These are phyloP conservation scores for Trichosanthes cucumerina DNA, from an alignment of 306 rosid genomes.

Conservation along the genomic window DNA sequence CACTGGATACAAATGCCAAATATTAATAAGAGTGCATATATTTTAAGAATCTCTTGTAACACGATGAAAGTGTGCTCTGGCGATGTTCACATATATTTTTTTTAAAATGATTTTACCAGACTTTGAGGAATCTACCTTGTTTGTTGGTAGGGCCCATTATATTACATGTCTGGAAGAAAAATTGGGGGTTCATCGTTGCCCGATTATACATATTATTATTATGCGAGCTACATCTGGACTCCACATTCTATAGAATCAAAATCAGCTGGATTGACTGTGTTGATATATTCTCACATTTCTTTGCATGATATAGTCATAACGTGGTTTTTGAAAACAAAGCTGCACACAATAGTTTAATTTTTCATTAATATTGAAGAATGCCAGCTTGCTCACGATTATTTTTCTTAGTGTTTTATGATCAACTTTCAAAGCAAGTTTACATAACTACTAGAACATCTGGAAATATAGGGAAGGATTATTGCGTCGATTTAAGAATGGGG, in stretches of 20 bases:
- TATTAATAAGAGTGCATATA: background rate
- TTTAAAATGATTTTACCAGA: background rate
- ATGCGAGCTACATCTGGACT: constrained; percentile 44
- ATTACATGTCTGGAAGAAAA: background rate
- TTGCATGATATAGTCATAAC: background rate
- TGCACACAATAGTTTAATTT: background rate
- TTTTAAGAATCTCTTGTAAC: background rate
- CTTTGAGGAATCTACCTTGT: background rate
- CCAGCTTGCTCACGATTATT: background rate
- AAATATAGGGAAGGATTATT: background rate
- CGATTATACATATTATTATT: constrained; percentile 24
- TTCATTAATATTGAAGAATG: too few species aligned
- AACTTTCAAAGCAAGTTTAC: background rate
- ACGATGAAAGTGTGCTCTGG: background rate
- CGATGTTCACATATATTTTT: background rate
- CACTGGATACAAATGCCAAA: background rate
- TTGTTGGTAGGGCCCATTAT: background rate
- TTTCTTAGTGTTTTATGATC: background rate
- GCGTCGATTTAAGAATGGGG: background rate
- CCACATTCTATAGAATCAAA: constrained; percentile 1
- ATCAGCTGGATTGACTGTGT: background rate
- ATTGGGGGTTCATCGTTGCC: constrained; percentile 31
- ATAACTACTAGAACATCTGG: background rate
- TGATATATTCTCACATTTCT: background rate
- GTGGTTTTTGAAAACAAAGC: background rate